Conservation (phyloP, 805 yeast species). For the Starmera pachycereana region DNA sequence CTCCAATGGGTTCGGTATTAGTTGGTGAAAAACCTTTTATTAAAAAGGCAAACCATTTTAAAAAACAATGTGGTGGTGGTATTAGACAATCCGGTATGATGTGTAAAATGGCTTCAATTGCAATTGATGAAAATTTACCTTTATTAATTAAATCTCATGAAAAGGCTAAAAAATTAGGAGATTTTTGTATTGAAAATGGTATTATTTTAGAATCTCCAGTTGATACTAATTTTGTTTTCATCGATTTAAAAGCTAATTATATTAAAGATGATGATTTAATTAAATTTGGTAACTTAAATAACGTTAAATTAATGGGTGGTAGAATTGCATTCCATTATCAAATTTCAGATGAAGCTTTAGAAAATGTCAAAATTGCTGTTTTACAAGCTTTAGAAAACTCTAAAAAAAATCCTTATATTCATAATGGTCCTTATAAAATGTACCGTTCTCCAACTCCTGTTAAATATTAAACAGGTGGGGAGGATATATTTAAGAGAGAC, state of each 20-base stretch:
- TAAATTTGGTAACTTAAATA: constrained; percentile 45
- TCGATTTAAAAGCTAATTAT: constrained; percentile 38
- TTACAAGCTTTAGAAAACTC: constrained; percentile 48
- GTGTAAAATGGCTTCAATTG: constrained; percentile 70
- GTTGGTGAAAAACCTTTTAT: constrained; percentile 58
- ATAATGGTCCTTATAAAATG: constrained; percentile 37
- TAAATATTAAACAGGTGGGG: constrained; percentile 12
- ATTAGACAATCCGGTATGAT: constrained; percentile 81
- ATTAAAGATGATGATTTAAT: constrained; percentile 48
- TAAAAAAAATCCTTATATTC: constrained; percentile 38
- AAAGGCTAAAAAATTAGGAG: constrained; percentile 40
- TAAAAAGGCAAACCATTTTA: constrained; percentile 69
- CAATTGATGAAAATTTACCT: constrained; percentile 60
- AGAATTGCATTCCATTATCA: constrained; percentile 79
- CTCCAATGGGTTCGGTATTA: constrained; percentile 84
- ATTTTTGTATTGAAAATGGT: constrained; percentile 41
- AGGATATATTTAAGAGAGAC: not conserved
- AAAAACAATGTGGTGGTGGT: constrained; percentile 92
- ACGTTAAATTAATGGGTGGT: constrained; percentile 57
- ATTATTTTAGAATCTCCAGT: constrained; percentile 62
- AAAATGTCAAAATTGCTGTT: constrained; percentile 45
- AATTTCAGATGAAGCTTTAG: constrained; percentile 42
- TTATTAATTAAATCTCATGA: constrained; percentile 36
- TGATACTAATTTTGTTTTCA: constrained; percentile 75
- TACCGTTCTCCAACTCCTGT: constrained; percentile 30